Evolutionary conservation across 768 basidiomycete species (phyloP), one percentile per base, ranked within the genome.

Genomic region (Naematelia encephala): DNA sequence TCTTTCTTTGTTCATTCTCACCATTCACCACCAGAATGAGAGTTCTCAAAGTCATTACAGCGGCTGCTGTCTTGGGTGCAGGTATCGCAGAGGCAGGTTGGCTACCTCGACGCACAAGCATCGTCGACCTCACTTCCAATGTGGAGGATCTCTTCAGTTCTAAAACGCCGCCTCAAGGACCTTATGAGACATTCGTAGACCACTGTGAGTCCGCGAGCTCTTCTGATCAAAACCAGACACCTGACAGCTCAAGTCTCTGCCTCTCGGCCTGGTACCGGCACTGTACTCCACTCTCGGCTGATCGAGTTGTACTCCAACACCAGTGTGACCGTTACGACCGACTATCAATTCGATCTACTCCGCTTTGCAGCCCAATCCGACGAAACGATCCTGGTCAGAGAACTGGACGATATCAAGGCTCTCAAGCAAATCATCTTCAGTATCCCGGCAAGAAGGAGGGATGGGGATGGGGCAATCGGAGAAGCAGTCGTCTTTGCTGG

Each of bases 321-420:
- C 12, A 64, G 43, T 48, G 22, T 69, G 30, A 58, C 60, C 25
- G 57, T 64, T 11, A 69, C 71, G 16, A 48, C 56, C 12, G 63
- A 67, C 44, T 29, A n/a, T 29, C 34, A 46, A 5, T 73, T 73
- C 56, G 51, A 57, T 22, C 62, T 64, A 22, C 26, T 68, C 13
- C 47, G 55, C 14, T 73, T 54, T 52, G 71, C 71, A 14, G 53
- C 59, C 10, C 45, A 51, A 1, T 29, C 59, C 21, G 51, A 58
- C 4, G 52, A 63, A 3, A 14, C 25, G 0, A 49, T 63, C 42
- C 8, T 54, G 12, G 51, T 70, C 34, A 46, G 55, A 14, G 61
- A 67, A 42, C n/a, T 58, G 43, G 57, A 72, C 11, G 59, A 67
- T 52, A 26, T 68, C 13, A 46, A 62, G 54, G 30, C 49, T 4